These are phyloP conservation scores for Pichia sp. DNA, from an alignment of 1,139 yeast species.

Conservation along the genomic window DNA sequence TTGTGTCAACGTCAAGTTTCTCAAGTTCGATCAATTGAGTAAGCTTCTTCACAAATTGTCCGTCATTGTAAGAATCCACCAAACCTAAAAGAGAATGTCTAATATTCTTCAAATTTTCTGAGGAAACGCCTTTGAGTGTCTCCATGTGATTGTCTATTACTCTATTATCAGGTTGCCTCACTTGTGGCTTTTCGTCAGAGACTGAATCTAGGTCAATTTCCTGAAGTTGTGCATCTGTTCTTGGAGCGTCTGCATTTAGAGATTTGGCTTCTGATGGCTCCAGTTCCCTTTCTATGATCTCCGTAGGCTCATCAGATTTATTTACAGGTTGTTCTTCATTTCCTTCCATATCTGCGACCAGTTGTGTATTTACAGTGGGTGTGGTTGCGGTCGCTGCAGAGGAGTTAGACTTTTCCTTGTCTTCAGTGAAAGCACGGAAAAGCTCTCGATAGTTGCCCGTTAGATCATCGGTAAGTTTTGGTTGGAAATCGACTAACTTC, in stretches of 20 bases:
- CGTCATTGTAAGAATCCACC: conserved; percentile 23
- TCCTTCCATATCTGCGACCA: too few relatives aligned
- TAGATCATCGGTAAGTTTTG: conserved; percentile 25
- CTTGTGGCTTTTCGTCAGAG: conserved; percentile 3
- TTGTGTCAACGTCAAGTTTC: conserved; percentile 30
- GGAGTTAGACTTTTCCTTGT: too few relatives aligned
- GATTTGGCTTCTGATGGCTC: neutral
- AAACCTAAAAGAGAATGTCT: conserved; percentile 74
- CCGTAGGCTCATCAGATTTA: neutral
- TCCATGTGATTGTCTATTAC: conserved; percentile 46
- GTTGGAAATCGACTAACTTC: conserved; percentile 29
- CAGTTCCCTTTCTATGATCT: neutral
- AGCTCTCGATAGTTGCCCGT: conserved; percentile 32
- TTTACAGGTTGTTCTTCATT: neutral
- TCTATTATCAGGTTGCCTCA: conserved; percentile 13
- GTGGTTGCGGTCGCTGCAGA: neutral
- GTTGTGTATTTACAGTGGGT: neutral
- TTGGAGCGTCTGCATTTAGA: neutral
- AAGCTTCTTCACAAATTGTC: conserved; percentile 19
- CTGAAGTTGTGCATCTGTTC: neutral
- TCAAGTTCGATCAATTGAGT: conserved; percentile 21
- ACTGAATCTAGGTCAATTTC: conserved; percentile 8
- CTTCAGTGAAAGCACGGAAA: conserved; percentile 19
- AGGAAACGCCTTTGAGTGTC: conserved; percentile 59
- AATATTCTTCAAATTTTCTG: conserved; percentile 74